A percentile compares a stretch with the other conserved stretches of the same genome.
Conservation (phyloP, 345 rosid species). For the Eucalyptus grandis region DNA sequence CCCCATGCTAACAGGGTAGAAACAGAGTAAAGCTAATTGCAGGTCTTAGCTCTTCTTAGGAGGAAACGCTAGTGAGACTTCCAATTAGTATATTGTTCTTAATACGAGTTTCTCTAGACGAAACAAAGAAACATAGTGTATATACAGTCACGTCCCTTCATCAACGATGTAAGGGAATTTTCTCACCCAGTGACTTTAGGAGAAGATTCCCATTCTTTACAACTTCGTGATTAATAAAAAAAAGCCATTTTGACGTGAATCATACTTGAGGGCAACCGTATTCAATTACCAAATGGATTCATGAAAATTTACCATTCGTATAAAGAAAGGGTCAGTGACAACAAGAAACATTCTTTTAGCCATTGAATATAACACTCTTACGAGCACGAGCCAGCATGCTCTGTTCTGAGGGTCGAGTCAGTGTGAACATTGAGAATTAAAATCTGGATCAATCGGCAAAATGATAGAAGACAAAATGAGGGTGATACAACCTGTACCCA, state of each 20-base stretch:
- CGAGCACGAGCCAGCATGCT: not conserved
- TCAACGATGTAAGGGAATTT: not conserved
- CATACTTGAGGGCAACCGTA: not conserved
- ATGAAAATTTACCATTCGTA: not conserved
- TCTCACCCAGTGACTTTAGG: not conserved
- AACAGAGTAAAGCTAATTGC: not conserved
- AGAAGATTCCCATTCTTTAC: not conserved
- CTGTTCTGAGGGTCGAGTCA: not conserved
- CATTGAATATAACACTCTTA: not conserved
- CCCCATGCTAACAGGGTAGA: not conserved
- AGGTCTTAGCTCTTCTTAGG: not conserved
- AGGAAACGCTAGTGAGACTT: not conserved
- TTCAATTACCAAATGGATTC: not conserved
- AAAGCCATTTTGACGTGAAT: not conserved
- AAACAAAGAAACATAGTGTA: not conserved
- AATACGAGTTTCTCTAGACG: not conserved
- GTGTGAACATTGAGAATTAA: not conserved
- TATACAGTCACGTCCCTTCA: not conserved
- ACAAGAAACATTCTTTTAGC: not conserved
- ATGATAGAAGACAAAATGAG: not conserved
- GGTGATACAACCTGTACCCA: not conserved
- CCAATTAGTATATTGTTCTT: not conserved
- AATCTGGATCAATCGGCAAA: not conserved
- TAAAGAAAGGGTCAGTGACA: not conserved
- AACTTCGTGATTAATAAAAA: accelerated